Base-by-base conservation (phyloP, 257 asterid genomes). In the Oldenlandia corymbosa region DNA sequence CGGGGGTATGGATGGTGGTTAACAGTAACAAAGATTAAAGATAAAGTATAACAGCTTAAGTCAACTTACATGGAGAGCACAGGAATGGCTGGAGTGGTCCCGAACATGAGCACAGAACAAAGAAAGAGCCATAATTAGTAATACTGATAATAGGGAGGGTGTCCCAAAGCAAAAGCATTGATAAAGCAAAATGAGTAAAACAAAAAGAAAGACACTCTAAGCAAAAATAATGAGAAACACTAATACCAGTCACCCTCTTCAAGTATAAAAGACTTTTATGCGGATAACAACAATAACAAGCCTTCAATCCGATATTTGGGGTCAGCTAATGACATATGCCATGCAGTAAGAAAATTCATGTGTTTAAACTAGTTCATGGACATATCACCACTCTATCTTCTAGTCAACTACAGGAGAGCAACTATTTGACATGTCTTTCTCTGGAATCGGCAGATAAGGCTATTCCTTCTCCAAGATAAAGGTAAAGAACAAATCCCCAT, bases 11-110 rank as follows among this genome's bases (percentile, higher is more conserved):
- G 45, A 56, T 4, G 31, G 42, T 43, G 66, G 18, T 16, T 6
- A 51, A 51, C 3, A 42, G 53, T 60, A 24, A 18, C 17, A 43
- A 11, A 30, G n/a, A 26, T 26, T 52, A 37, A 30, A 39, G 27
- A 67, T 45, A 60, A 60, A 71, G 34, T 16, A 9, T 43, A 13
- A 54, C 46, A 50, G 64, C 18, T 18, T 64, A 32, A 64, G 60
- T 52, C 21, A 65, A 79, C 99, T 89, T 84, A 92, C 99, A 81
- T 89, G 60, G 99, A 92, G 66, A 92, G 95, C 69, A 92, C 93
- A 34, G 99, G 99, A 79, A 92, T 92, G 28, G 96, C 99, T 92
- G 91, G 69, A 70, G 74, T 75, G 64, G 67, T 71, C 65, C 50
- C 64, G 41, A 17, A 53, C 78, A 75, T 71, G 61, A 74, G 66